Percentiles rank a stretch among this genome's conserved stretches.
These are phyloP conservation scores for Stagonosporopsis chrysanthemi DNA, from an alignment of 2,329 filamentous ascomycete genomes.

Conservation along the genomic window DNA sequence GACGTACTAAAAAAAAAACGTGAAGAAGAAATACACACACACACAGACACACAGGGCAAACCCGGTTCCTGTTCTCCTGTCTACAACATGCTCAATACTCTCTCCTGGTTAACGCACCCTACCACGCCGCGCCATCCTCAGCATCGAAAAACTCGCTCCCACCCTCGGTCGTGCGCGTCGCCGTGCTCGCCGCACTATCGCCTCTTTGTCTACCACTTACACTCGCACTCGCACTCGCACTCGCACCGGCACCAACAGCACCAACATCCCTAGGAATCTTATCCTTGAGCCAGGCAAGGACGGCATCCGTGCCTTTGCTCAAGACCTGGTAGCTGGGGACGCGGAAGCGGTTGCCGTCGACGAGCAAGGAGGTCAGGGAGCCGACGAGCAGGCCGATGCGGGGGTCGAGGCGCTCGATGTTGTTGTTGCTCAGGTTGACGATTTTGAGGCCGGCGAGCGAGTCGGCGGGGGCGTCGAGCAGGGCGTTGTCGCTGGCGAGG, in stretches of 20 bases:
- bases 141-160: constrained; percentile 18
- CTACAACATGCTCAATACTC: too few relatives aligned
- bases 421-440: constrained; percentile 84
- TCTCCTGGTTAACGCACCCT: background rate
- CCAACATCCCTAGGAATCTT: constrained; percentile 63
- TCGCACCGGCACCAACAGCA: too few relatives aligned
- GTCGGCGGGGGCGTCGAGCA: constrained; percentile 75
- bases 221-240: too few relatives aligned
- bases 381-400: constrained; percentile 79
- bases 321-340: constrained; percentile 86
- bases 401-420: constrained; percentile 81
- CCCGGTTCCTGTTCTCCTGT: too few relatives aligned
- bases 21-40: too few relatives aligned
- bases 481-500: constrained; percentile 79
- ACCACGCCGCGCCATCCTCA: constrained; percentile 11
- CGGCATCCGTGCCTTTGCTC: constrained; percentile 85
- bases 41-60: too few relatives aligned
- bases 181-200: constrained; percentile 2
- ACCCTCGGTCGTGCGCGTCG: constrained; percentile 8
- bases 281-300: constrained; percentile 80
- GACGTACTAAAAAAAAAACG: too few relatives aligned
- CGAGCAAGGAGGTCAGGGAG: constrained; percentile 71
- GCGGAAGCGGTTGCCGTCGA: constrained; percentile 85
- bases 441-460: constrained; percentile 76
- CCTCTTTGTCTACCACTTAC: background rate